Percentiles rank a stretch among this genome's conserved stretches.
phyloP scores from a whole-genome alignment of 2,329 filamentous ascomycete species.

The Penicillium sp. region DNA sequence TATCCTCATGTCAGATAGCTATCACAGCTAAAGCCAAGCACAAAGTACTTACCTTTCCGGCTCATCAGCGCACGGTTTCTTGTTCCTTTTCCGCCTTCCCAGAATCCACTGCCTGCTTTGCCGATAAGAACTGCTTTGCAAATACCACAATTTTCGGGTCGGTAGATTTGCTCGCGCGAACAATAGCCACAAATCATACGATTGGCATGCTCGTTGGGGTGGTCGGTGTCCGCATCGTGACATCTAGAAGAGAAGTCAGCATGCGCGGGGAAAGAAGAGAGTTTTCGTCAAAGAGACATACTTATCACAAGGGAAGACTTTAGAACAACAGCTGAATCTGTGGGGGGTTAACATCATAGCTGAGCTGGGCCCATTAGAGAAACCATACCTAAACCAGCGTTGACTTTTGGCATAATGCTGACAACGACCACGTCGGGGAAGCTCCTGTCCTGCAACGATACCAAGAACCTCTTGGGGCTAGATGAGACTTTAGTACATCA shows the following conservation, averaged over 20 bases:
- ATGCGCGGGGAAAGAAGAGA: neutral
- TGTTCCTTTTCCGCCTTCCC: slow-evolving; percentile 86
- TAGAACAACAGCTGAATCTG: slow-evolving; percentile 59
- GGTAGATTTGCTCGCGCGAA: slow-evolving; percentile 78
- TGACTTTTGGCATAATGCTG: slow-evolving; percentile 57
- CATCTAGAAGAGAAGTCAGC: slow-evolving; percentile 52
- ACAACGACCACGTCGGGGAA: slow-evolving; percentile 57
- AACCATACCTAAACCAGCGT: slow-evolving; percentile 56
- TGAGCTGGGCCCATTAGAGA: neutral
- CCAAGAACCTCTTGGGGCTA: slow-evolving; percentile 55
- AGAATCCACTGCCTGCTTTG: slow-evolving; percentile 70
- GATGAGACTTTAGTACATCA: neutral
- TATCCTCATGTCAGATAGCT: slow-evolving; percentile 20
- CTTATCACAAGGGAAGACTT: slow-evolving; percentile 61
- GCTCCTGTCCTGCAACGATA: slow-evolving; percentile 56
- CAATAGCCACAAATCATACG: slow-evolving; percentile 82
- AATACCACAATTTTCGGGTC: slow-evolving; percentile 72
- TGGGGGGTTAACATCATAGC: slow-evolving; percentile 10
- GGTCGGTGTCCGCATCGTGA: slow-evolving; percentile 71
- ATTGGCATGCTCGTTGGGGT: slow-evolving; percentile 78
- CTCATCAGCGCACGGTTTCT: slow-evolving; percentile 71
- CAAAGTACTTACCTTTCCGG: slow-evolving; percentile 55
- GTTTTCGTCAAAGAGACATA: slow-evolving; percentile 31
- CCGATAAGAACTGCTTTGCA: slow-evolving; percentile 72
- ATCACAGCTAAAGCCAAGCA: neutral